Conservation (phyloP, 331 rosid genomes). For the Phaseolus coccineus region DNA sequence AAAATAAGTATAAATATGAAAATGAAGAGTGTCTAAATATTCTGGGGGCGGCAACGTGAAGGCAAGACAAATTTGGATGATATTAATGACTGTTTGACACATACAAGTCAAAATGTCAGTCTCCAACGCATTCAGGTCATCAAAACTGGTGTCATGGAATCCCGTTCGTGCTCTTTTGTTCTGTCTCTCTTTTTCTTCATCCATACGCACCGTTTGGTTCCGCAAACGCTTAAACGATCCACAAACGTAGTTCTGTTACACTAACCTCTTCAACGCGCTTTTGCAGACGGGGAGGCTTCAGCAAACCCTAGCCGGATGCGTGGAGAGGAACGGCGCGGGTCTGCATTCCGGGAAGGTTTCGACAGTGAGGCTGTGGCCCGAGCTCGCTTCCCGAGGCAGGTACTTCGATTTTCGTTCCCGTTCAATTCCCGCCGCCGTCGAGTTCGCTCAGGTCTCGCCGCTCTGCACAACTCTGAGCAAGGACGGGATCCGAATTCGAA, state of each 20-base stretch:
- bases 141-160: conserved; percentile 68
- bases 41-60: too few relatives aligned
- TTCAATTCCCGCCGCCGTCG: conserved; percentile 65
- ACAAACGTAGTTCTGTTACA: neutral
- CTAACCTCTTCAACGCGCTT: conserved; percentile 6
- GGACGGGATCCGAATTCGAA: conserved; percentile 69
- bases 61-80: too few relatives aligned
- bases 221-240: neutral
- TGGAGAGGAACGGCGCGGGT: conserved; percentile 70
- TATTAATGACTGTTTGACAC: neutral
- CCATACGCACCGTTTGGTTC: neutral
- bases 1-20: too few relatives aligned
- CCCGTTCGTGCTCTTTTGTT: conserved; percentile 48
- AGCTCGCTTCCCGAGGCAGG: conserved; percentile 73
- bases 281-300: conserved; percentile 83
- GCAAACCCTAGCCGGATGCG: conserved; percentile 75
- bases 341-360: conserved; percentile 75
- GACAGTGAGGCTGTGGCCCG: conserved; percentile 75
- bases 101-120: conserved; percentile 43
- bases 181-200: neutral
- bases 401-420: conserved; percentile 63
- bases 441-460: conserved; percentile 68
- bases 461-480: conserved; percentile 77
- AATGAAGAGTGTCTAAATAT: too few relatives aligned
- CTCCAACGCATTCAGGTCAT: conserved; percentile 57